These are phyloP conservation scores for Russula ochroleuca DNA, from an alignment of 768 basidiomycete genomes.

Conservation along the genomic window DNA sequence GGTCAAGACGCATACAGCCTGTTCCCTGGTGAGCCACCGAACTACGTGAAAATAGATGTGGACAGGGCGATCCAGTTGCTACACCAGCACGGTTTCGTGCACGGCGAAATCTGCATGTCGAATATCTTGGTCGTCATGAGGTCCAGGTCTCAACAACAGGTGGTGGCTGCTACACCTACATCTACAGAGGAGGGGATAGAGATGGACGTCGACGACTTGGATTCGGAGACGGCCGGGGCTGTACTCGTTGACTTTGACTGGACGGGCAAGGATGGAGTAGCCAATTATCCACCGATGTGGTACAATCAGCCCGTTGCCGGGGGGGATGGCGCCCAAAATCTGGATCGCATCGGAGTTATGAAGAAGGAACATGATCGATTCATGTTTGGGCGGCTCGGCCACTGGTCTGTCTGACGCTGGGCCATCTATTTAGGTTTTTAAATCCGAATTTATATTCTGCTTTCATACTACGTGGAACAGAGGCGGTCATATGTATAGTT, in stretches of 20 bases:
- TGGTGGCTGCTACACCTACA: background rate
- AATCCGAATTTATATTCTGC: no score
- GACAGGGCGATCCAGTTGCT: background rate
- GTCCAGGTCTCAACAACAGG: background rate
- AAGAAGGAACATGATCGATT: background rate
- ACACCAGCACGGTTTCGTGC: background rate
- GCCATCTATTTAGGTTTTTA: no score
- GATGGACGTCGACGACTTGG: background rate
- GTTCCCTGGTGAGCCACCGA: background rate
- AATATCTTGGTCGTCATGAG: background rate
- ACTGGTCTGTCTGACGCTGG: background rate
- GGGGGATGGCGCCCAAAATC: background rate
- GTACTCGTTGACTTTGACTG: background rate
- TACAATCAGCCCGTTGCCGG: background rate
- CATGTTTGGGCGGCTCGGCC: background rate
- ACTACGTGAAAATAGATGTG: background rate
- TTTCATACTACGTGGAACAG: no score
- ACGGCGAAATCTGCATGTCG: background rate
- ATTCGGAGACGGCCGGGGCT: background rate
- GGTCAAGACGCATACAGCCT: background rate
- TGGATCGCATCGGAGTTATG: background rate
- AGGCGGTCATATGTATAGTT: no score
- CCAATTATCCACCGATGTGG: background rate
- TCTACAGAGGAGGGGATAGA: background rate
- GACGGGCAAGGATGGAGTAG: background rate